Base-by-base conservation (phyloP, 1,284 basidiomycete species). In the Ceratorhiza oryzae-sativae region DNA sequence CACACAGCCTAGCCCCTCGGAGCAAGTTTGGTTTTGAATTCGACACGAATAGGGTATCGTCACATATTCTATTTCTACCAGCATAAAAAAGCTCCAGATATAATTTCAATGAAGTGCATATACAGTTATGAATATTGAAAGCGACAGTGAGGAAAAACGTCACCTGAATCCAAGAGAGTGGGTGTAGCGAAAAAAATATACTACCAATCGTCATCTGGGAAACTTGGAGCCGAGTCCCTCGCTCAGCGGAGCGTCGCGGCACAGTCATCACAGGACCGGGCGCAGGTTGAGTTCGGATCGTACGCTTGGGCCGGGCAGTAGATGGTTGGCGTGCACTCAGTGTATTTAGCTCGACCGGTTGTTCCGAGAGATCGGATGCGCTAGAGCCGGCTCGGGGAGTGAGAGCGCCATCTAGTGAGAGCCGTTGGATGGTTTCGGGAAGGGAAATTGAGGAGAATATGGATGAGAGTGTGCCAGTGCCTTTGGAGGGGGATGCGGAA, bases 111-210 rank as follows among this genome's bases (percentile, higher is more conserved):
- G 36, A 56, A 56, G 46, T 68, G 65, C 65, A 68, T 56, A 68
- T 68, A 68, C 65, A 68, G 27, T 56, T 68, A 68, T 41, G 61
- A 68, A 68, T 68, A 68, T 68, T 34, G 65, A 58, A 55, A 68
- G 46, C 51, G 41, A 56, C 27, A 46, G n/a, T n/a, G n/a, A 39
- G 13, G 4, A 53, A 23, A 42, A 56, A 56, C 55, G 20, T 60
- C 58, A 58, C 65, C 65, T 68, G 53, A 1, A 63, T 39, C 8
- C 36, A 39, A 39, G 36, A 49, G 25, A 46, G 15, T 27, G 23
- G 3, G 23, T 30, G 46, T 18, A 27, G 51, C 36, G 45, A 20
- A 55, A 68, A 12, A 30, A 34, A 20, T 3, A 25, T 36, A 34
- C 65, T 68, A 68, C 65, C 65, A 68, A n/a, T 68, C 65, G 10